Percentiles rank a stretch among this genome's conserved stretches.
These are phyloP conservation scores for Phytophthora idaei DNA, from an alignment of 352 stramenopile species.

Conservation along the genomic window DNA sequence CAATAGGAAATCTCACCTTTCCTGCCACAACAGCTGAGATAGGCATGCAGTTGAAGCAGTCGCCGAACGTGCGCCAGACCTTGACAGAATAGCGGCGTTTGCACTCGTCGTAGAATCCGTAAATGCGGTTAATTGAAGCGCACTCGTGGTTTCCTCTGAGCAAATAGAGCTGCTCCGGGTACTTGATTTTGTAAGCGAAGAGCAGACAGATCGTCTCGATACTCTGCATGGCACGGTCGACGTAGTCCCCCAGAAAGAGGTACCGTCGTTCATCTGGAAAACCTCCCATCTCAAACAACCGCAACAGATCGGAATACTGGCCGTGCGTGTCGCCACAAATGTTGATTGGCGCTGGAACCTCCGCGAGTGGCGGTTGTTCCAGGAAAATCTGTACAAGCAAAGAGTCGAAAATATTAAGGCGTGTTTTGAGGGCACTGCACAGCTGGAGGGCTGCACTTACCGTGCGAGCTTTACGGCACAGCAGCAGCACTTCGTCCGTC, in stretches of 20 bases:
- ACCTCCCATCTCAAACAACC: slow-evolving; percentile 94
- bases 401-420: background rate
- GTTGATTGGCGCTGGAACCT: slow-evolving; percentile 95
- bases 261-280: slow-evolving; percentile 88
- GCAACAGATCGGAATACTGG: slow-evolving; percentile 98
- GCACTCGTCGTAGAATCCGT: slow-evolving; percentile 99
- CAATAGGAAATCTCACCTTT: slow-evolving; percentile 57
- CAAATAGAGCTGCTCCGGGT: slow-evolving; percentile 98
- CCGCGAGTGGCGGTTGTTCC: slow-evolving; percentile 94
- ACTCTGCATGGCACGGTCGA: slow-evolving; percentile 95
- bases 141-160: slow-evolving; percentile 99
- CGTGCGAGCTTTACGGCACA: slow-evolving; percentile 79
- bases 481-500: slow-evolving; percentile 74
- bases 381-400: slow-evolving; percentile 74
- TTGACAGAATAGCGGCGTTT: slow-evolving; percentile 94
- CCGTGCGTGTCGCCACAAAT: slow-evolving; percentile 98
- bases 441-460: slow-evolving; percentile 28
- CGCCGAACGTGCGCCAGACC: slow-evolving; percentile 95
- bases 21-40: slow-evolving; percentile 95
- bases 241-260: slow-evolving; percentile 90
- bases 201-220: slow-evolving; percentile 98
- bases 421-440: too few relatives aligned
- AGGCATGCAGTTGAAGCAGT: slow-evolving; percentile 99
- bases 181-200: slow-evolving; percentile 99
- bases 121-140: slow-evolving; percentile 98